Evolutionary conservation across 306 rosid species (phyloP), one percentile per base, ranked within the genome.

Genomic region (Quercus rubra): DNA sequence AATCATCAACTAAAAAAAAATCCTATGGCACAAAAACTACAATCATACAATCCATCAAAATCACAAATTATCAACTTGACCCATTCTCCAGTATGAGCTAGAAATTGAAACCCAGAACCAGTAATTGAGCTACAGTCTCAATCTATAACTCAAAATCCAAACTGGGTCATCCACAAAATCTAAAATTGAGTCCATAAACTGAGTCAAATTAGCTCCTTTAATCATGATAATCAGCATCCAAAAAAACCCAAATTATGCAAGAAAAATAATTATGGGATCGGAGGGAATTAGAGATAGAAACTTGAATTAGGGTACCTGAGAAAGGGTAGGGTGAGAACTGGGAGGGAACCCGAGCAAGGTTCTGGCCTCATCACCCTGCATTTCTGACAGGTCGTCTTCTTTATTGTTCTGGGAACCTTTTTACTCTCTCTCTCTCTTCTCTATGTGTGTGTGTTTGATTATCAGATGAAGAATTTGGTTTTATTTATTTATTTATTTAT

Each of bases 321-420:
- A 82, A 20, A 80, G 70, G 55, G 83, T 72, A 19, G 97, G 97
- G 21, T 79, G 83, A 2, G 85, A 90, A 85, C 78, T 81, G 38
- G 92, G 86, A 55, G 91, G 70, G 76, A 92, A 88, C 15, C 97
- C 97, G 1, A 92, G 91, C 78, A 88, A 75, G 59, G 71, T 17
- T 83, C 84, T 83, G 77, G 97, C 97, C 57, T 90, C 90, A 6
- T 83, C 70, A 70, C 86, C 88, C 68, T 73, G 78, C 97, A 88
- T 89, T 76, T 77, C 80, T 21, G 27, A 5, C 20, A 69, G 18
- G 9, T 19, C 21, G 43, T 27, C 43, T 27, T 28, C 66, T 38
- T 67, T 66, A 20, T 25, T 35, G 28, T 35, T 55, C 9, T 3
- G n/a, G 46, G 20, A 38, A 7, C 46, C 11, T 38, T 7, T 38